Conservation (phyloP, 768 basidiomycete genomes). For the Rossbeevera mucosa region DNA sequence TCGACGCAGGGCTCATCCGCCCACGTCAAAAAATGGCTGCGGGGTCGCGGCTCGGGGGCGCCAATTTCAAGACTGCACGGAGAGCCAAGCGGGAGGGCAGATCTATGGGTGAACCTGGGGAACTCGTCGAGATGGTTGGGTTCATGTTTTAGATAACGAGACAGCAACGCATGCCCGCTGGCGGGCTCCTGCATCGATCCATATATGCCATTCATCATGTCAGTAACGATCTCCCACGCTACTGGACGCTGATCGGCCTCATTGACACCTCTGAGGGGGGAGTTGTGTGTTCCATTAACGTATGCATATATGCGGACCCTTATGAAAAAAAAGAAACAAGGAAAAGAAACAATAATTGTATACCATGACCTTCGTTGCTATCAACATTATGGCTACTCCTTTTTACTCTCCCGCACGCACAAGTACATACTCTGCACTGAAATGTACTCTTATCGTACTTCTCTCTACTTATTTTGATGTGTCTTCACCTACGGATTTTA, state of each 20-base stretch:
- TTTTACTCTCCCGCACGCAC: background rate
- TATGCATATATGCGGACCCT: background rate
- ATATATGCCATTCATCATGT: background rate
- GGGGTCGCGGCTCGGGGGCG: slow-evolving; percentile 23
- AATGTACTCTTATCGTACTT: background rate
- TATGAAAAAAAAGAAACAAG: background rate
- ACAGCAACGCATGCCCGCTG: background rate
- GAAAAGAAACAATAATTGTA: background rate
- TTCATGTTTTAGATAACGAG: slow-evolving; percentile 8
- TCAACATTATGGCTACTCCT: background rate
- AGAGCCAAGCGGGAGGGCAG: slow-evolving; percentile 26
- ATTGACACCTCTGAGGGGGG: background rate
- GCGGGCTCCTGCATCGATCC: background rate
- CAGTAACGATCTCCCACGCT: background rate
- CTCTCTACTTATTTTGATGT: too few relatives aligned
- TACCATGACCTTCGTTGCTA: background rate
- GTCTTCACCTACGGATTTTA: too few relatives aligned
- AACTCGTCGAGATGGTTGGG: slow-evolving; percentile 28
- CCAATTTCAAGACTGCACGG: slow-evolving; percentile 29
- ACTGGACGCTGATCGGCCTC: background rate
- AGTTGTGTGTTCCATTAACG: background rate
- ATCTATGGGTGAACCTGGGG: background rate
- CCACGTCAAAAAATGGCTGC: slow-evolving; percentile 19
- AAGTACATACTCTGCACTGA: background rate
- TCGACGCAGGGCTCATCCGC: slow-evolving; percentile 17